A percentile compares a stretch with the other conserved stretches of the same genome.
phyloP scores from a whole-genome alignment of 2,329 filamentous ascomycete species.

The Penicillium sp. region DNA sequence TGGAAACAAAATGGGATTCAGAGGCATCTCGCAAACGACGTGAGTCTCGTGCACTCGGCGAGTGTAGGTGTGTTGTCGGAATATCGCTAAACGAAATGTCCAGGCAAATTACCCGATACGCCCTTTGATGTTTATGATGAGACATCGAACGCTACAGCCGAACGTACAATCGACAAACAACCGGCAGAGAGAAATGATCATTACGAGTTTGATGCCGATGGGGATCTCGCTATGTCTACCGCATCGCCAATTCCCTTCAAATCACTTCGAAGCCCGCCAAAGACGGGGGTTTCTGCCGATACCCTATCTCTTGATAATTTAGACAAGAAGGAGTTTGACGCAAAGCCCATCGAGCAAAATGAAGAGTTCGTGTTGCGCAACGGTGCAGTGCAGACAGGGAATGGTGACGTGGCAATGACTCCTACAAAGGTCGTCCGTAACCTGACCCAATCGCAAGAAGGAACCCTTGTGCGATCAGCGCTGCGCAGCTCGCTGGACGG shows the following conservation, averaged over 20 bases:
- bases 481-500: constrained; percentile 41
- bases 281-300: constrained; percentile 16
- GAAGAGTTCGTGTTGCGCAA: too few species aligned
- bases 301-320: not conserved
- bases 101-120: constrained; percentile 27
- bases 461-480: constrained; percentile 39
- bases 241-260: constrained; percentile 10
- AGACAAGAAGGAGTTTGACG: constrained; percentile 6
- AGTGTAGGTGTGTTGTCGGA: not conserved
- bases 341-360: constrained; percentile 14
- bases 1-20: constrained; percentile 46
- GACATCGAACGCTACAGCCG: not conserved
- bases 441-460: constrained; percentile 35
- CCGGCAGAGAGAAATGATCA: not conserved
- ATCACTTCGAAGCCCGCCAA: constrained; percentile 5
- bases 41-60: constrained; percentile 21
- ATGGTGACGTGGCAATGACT: constrained; percentile 7
- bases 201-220: not conserved
- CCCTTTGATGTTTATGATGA: constrained; percentile 24
- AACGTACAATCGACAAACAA: not conserved
- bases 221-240: constrained; percentile 14
- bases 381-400: constrained; percentile 1
- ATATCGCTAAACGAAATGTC: constrained; percentile 6
- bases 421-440: constrained; percentile 25
- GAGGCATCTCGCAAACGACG: constrained; percentile 35